These are phyloP conservation scores for Pythium brachiatum DNA, from an alignment of 352 stramenopile genomes.

Conservation along the genomic window DNA sequence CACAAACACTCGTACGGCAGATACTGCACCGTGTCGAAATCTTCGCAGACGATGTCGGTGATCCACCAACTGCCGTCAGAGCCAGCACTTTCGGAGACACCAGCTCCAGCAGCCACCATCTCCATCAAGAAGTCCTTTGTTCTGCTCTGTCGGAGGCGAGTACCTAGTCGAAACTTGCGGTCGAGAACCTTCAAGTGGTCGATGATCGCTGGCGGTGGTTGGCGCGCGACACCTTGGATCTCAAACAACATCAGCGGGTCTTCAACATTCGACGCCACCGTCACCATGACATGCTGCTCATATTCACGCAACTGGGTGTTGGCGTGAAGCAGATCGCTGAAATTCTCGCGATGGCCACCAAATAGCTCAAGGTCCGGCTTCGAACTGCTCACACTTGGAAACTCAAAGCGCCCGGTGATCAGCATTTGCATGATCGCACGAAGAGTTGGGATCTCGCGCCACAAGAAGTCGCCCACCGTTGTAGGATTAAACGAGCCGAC, in stretches of 20 bases:
- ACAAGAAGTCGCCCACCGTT: conserved; percentile 74
- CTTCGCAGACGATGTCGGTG: conserved; percentile 84
- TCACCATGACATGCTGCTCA: conserved; percentile 62
- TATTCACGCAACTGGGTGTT: conserved; percentile 71
- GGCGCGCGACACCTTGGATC: conserved; percentile 54
- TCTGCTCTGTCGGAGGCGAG: conserved; percentile 73
- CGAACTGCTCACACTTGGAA: conserved; percentile 50
- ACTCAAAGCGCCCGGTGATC: conserved; percentile 74
- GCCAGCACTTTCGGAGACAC: conserved; percentile 5
- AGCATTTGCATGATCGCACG: conserved; percentile 84
- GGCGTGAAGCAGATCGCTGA: conserved; percentile 49
- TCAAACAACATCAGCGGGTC: conserved; percentile 78
- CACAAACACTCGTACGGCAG: conserved; percentile 75
- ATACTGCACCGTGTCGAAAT: conserved; percentile 80
- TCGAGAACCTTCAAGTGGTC: conserved; percentile 71
- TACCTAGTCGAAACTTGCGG: conserved; percentile 72
- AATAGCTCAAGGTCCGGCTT: conserved; percentile 56
- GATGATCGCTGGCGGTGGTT: conserved; percentile 70
- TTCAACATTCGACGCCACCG: conserved; percentile 39
- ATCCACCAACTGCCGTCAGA: conserved; percentile 73
- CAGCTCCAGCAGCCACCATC: conserved; percentile 59
- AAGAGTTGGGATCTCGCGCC: conserved; percentile 70
- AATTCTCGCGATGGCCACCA: conserved; percentile 51
- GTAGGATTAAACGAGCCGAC: conserved; percentile 62
- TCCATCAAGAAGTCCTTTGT: conserved; percentile 85